phyloP scores from a whole-genome alignment of 1,284 basidiomycete genomes.

The Fistulinella cinereoalba region DNA sequence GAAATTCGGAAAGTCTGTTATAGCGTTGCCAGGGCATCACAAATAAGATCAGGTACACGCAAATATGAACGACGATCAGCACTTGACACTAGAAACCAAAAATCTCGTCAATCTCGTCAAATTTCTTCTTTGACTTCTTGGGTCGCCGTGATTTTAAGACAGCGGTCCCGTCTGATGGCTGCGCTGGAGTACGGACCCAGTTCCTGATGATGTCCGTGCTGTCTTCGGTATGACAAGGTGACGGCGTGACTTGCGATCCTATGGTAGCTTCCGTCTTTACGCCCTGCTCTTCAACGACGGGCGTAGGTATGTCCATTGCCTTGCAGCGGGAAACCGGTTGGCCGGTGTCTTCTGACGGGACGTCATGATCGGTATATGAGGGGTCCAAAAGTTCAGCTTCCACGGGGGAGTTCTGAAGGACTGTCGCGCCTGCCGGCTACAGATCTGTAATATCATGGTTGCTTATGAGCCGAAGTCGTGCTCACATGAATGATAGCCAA shows the following conservation, averaged over 20 bases:
- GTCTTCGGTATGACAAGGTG: neutral
- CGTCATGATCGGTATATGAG: neutral
- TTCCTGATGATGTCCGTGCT: conserved; percentile 5
- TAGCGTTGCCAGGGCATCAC: too few species aligned
- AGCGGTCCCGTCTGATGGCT: neutral
- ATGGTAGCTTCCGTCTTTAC: neutral
- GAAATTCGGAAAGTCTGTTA: too few species aligned
- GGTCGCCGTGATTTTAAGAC: conserved; percentile 6
- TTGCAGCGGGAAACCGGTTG: conserved; percentile 9
- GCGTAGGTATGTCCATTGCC: neutral
- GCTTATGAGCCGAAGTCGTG: neutral
- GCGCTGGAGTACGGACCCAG: too few species aligned
- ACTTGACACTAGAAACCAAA: conserved; percentile 26
- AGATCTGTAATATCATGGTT: conserved; percentile 7
- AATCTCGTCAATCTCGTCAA: conserved; percentile 33
- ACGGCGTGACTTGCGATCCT: conserved; percentile 1
- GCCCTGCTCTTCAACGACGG: neutral
- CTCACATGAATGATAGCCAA: conserved; percentile 27
- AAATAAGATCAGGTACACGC: too few species aligned
- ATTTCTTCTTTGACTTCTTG: conserved; percentile 28
- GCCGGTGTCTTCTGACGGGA: conserved; percentile 15
- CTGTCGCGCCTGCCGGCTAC: conserved; percentile 18
- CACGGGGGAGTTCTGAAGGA: too few species aligned
- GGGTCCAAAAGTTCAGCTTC: too few species aligned
- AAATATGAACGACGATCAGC: too few species aligned